Percentiles rank a stretch among this genome's conserved stretches.
These are phyloP conservation scores for Puya raimondii DNA, from an alignment of 176 grass and related monocot genomes.

Conservation along the genomic window DNA sequence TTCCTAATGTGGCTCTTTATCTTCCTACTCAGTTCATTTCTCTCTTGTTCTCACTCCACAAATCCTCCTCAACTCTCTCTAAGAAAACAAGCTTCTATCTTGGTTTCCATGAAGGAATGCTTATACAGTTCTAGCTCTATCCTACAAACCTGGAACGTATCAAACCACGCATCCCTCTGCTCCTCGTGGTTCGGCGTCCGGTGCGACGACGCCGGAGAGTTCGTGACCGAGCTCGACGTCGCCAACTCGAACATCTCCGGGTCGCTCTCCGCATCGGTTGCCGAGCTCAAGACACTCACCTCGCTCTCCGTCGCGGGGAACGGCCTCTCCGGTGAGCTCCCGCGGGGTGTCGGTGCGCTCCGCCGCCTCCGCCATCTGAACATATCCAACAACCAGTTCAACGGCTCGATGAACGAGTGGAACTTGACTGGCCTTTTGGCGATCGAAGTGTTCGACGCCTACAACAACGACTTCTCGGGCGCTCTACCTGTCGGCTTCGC, in stretches of 20 bases:
- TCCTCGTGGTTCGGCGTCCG: constrained; percentile 43
- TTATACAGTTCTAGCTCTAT: constrained; percentile 24
- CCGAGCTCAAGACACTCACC: constrained; percentile 13
- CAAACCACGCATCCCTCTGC: constrained; percentile 36
- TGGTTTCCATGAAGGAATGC: constrained; percentile 43
- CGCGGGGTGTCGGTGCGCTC: constrained; percentile 22
- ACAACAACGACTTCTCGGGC: constrained; percentile 63
- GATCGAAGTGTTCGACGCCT: constrained; percentile 51
- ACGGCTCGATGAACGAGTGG: constrained; percentile 28
- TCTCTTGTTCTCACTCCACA: no score
- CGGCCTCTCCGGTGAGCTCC: constrained; percentile 24
- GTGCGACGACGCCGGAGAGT: constrained; percentile 21
- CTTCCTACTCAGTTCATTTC: no score
- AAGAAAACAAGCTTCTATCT: constrained; percentile 29
- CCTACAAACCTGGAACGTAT: constrained; percentile 32
- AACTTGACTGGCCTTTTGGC: constrained; percentile 26
- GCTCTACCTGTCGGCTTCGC: constrained; percentile 21
- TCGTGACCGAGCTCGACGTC: constrained; percentile 48
- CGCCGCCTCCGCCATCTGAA: constrained; percentile 38
- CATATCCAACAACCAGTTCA: constrained; percentile 80
- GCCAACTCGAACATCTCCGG: constrained; percentile 53
- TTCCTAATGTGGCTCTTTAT: no score
- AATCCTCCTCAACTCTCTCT: constrained; percentile 7
- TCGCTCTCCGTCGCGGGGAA: constrained; percentile 39
- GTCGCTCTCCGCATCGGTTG: constrained; percentile 27